Evolutionary conservation across 768 basidiomycete genomes (phyloP), one percentile per base, ranked within the genome.

Genomic region (Lyophyllum shimeji): DNA sequence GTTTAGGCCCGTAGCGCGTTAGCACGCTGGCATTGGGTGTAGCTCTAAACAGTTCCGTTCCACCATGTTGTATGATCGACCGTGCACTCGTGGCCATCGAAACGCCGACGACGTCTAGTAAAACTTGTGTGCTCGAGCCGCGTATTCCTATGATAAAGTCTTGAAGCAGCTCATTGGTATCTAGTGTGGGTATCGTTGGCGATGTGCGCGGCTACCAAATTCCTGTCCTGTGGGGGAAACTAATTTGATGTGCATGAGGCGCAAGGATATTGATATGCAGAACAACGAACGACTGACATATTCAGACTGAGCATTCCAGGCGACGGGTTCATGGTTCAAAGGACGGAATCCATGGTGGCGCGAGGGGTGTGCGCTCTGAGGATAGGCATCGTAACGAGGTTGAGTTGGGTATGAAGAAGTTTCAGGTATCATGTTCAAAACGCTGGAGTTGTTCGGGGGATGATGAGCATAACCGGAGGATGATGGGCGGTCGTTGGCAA

Each of bases 341-440:
- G 81, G 69, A 52, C 84, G 82, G 58, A 83, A 80, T 54, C 77
- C 74, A 55, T 72, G 69, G 52, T 74, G 71, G 61, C 78, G 75
- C 55, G 83, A 75, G 37, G 77, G 53, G 60, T 71, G 61, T 27
- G 69, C 52, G 37, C 72, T 60, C 58, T 71, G 70, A 45, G 76
- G 62, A 62, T 86, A 84, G 25, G 71, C 47, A 53, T 86, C 82
- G 57, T 86, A 85, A 61, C 82, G 82, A 46, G 75, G 68, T 48
- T 75, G 73, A 18, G 75, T 71, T 52, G 79, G 77, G 68, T 85
- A 84, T 65, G 76, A 58, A 45, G 76, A 65, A 52, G 81, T 69
- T 67, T 88, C 86, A 64, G 86, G 80, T 64, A 86, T 84, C 69
- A 84, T 78, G 44, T 81, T 75, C 46, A 86, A 69, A 55, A 76